Evolutionary conservation across 805 yeast species (phyloP), one percentile per base, ranked within the genome.

Genomic region (Lipomyces yamanashiensis): DNA sequence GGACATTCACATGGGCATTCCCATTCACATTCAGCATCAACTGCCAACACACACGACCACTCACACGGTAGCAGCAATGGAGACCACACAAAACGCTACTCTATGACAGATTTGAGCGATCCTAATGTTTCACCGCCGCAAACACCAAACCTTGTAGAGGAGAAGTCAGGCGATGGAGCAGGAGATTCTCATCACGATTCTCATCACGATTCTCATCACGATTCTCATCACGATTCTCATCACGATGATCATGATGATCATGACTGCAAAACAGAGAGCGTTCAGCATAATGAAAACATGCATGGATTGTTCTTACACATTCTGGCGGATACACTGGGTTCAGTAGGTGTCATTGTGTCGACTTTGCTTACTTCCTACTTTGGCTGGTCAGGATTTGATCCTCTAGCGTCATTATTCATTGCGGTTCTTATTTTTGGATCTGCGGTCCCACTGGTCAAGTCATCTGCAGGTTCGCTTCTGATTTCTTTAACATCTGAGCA

Each of bases 291-390:
- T 69, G 87, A 84, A 48, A 93, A 93, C 74, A 89, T 93, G 96
- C 86, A 88, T 62, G 99, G 99, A 13, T 90, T 95, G 5, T 95
- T 95, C 72, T 78, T 95, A 51, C 99, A 95, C 71, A 89, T 95
- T 37, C 74, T 95, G 51, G 99, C 99, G 0, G 99, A 95, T 72
- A 92, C 98, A 0, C 78, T 95, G 47, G 99, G 99, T 0, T 93
- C 98, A 0, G 96, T 92, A 0, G 98, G 98, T 7, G 99, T 96
- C 17, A 92, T 95, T n/a, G 75, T 91, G 0, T 92, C 98, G 0
- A 93, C 99, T 0, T 59, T 91, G 5, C 77, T 95, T 45, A 89
- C 93, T 8, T 85, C 87, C 63, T 71, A 85, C 40, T 87, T 89
- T 74, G 84, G 85, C 17, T 84, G 89, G 85, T 83, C 86, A 59